Percentiles rank a stretch among this genome's conserved stretches.
Conservation (phyloP, 768 basidiomycete genomes). For the Mrakia gelida region DNA sequence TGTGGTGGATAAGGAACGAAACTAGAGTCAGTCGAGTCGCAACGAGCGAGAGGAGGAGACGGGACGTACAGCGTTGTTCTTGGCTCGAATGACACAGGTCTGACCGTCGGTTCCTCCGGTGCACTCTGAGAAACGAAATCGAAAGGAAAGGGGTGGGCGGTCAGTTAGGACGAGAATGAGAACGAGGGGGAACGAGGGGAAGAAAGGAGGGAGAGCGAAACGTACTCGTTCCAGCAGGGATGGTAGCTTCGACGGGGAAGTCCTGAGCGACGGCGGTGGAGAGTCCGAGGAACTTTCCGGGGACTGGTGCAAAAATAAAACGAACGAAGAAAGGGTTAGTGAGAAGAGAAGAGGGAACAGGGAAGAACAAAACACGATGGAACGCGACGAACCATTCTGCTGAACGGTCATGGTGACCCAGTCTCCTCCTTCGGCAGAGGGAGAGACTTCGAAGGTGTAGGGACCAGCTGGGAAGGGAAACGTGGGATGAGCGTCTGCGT, state of each 20-base stretch:
- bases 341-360: background rate
- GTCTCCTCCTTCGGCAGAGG: slow-evolving; percentile 1
- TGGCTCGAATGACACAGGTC: slow-evolving; percentile 12
- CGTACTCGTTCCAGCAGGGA: slow-evolving; percentile 11
- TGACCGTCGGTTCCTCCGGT: slow-evolving; percentile 15
- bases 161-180: too few species aligned
- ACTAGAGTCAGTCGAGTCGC: too few species aligned
- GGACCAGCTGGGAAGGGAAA: background rate
- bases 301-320: background rate
- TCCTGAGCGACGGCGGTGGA: background rate
- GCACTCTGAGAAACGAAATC: background rate
- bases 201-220: background rate
- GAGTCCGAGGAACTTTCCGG: background rate
- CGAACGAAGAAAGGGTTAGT: too few species aligned
- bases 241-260: slow-evolving; percentile 12
- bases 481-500: background rate
- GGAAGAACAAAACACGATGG: too few species aligned
- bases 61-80: background rate
- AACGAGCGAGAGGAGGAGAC: background rate
- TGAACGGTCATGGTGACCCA: background rate
- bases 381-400: background rate
- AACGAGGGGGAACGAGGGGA: too few species aligned
- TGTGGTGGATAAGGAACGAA: too few species aligned
- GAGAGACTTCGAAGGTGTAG: slow-evolving; percentile 16
- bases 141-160: too few species aligned